Base-by-base conservation (phyloP, 176 grass and related monocot genomes). In the Thalia dealbata region DNA sequence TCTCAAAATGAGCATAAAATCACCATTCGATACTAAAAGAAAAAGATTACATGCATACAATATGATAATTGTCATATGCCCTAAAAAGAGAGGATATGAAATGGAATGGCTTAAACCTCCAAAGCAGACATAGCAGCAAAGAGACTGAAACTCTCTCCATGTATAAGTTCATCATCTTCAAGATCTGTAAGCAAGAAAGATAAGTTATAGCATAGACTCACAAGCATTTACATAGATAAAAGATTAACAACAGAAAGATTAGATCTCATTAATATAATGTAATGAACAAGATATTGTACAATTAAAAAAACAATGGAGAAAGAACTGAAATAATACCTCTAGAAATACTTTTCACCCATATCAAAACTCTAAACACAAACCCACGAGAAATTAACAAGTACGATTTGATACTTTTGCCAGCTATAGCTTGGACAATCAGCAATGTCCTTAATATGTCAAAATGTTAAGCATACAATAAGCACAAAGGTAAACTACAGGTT, bases 51-150 rank as follows among this genome's bases (percentile, higher is more conserved):
- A 64, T 64, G 11, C 25, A 30, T 28, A 28, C 15, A 14, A 26
- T 14, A 10, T 6, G 22, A 11, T 15, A 64, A 29, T 18, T 46
- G 6, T 70, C 21, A 26, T 18, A 23, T 46, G 43, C 48, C 22
- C 23, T 26, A 71, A 3, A 0, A 50, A 29, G 2, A 45, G 23
- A 46, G 22, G n/a, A 25, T 4, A 41, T 71, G 21, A 27, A 7
- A n/a, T 28, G 29, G 51, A 48, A 67, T 19, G 35, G 11, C 29
- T 71, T 35, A n/a, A 16, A 97, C 93, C 82, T 97, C 93, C 85
- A 97, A 82, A 21, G 93, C 93, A 74, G 93, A 92, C 93, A 97
- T 97, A 38, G 93, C 89, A 66, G 89, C 93, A 88, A 97, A 97
- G 48, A 97, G 77, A 83, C 89, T 97, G 69, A 97, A 97, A 79